Base-by-base conservation (phyloP, 2,329 filamentous ascomycete genomes). In the Phaeosphaeriaceae sp. region DNA sequence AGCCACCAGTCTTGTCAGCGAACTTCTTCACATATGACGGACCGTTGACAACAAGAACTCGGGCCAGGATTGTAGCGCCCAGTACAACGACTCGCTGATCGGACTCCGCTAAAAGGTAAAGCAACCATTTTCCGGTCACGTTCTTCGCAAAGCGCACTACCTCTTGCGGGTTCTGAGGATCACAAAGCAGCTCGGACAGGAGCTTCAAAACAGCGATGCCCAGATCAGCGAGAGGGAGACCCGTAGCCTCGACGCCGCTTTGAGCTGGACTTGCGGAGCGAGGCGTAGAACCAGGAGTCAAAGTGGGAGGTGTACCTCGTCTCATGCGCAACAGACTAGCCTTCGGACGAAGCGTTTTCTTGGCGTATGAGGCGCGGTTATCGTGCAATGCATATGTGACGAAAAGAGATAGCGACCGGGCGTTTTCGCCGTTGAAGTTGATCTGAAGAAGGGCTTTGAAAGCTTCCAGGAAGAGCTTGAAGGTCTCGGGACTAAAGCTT, bases 41-140 rank as follows among this genome's bases (percentile, higher is more conserved):
- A 3, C 94, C 94, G 70, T 97, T 93, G 0, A 89, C 84, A n/a
- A 94, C 88, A 6, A 99, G 83, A 3, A 97, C 85, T 40, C 93
- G 88, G 23, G 93, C 90, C 23, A 99, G 81, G 53, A 99, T 94
- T 71, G 91, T 94, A 66, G 89, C 86, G 15, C 92, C 92, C 52
- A 93, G 86, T 15, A 93, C 84, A 11, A 97, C 90, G 22, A 97
- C 89, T 65, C 93, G 90, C 6, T 91, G 85, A 59, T 98, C 91
- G 61, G 92, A 88, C 74, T 97, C 94, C 8, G 92, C 92, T 52
- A 98, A 84, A 15, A 99, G 86, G 77, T 97, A 97, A 15, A 99
- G 81, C 15, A 97, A 85, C 94, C 94, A 97, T 90, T 97, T 97
- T 68, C 97, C 97, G 22, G 94, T 97, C 9, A 99, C 94, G 1